Evolutionary conservation across 2,329 filamentous ascomycete species (phyloP), one percentile per base, ranked within the genome.

Genomic region (Amesomyces nigricolor): DNA sequence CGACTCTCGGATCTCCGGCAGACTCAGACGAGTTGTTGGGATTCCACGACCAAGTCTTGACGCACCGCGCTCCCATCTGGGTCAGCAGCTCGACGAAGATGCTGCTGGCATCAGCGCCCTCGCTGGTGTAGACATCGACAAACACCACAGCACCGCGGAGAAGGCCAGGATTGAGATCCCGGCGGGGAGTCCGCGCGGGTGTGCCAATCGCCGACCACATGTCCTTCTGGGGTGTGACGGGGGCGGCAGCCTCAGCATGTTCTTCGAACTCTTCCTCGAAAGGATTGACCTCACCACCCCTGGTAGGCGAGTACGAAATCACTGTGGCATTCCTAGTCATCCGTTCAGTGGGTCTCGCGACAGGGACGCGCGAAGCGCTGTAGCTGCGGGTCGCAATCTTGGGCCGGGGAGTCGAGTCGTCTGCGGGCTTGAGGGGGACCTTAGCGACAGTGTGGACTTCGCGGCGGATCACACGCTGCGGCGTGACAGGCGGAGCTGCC

Each of bases 51-150:
- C 89, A 94, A 13, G 77, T 78, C 70, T 86, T 88, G 43, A 91
- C 79, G 64, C 88, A 90, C 45, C 82, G 81, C 17, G 91, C 91
- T 10, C 91, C 91, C 82, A 95, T 91, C 64, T 89, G 83, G 8
- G 78, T 81, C 19, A 95, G 78, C 6, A 95, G 77, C 63, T 91
- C 87, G 14, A 89, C 79, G 67, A 95, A 95, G 54, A 94, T 82
- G n/a, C 80, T 80, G 65, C 87, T 89, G 7, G 88, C 88, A 70
- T 94, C 88, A 22, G 84, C 85, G 5, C 90, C 90, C 64, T 94
- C 88, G 8, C 82, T 87, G 0, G 88, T 91, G 66, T 89, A 83
- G 2, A 95, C 89, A 68, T 96, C 90, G 2, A 94, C 88, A 66
- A 85, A 90, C 4, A 94, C 87, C 3, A 90, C 81, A 14, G 85